A percentile compares a stretch with the other conserved stretches of the same genome.
phyloP scores from a whole-genome alignment of 2,329 filamentous ascomycete genomes.

The Fusarium avenaceum region DNA sequence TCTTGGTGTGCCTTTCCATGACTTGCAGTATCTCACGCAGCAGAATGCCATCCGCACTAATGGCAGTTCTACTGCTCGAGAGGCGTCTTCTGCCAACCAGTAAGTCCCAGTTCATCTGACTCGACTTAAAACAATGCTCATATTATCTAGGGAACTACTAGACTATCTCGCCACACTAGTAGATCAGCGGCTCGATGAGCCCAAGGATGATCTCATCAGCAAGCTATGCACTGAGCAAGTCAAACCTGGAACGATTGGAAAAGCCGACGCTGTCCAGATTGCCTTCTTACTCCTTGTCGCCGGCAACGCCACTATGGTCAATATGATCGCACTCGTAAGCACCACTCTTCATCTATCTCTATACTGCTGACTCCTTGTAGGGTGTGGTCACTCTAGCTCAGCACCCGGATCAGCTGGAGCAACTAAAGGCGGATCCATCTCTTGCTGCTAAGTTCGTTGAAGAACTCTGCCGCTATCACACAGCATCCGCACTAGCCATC shows the following conservation, averaged over 20 bases:
- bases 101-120: constrained; percentile 26
- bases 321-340: constrained; percentile 62
- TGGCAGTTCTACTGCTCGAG: constrained; percentile 61
- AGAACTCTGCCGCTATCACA: constrained; percentile 64
- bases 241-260: constrained; percentile 55
- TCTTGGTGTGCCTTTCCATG: constrained; percentile 62
- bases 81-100: constrained; percentile 61
- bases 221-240: constrained; percentile 59
- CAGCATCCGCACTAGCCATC: constrained; percentile 61
- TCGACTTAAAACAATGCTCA: not conserved
- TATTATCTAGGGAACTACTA: constrained; percentile 55
- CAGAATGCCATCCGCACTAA: constrained; percentile 62
- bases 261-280: constrained; percentile 60
- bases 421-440: constrained; percentile 57
- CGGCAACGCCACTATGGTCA: constrained; percentile 66
- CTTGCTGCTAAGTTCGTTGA: constrained; percentile 59
- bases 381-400: constrained; percentile 61
- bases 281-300: constrained; percentile 65
- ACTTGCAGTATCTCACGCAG: constrained; percentile 61
- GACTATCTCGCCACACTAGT: constrained; percentile 61
- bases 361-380: constrained; percentile 29
- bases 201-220: constrained; percentile 62
- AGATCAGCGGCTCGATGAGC: constrained; percentile 55
- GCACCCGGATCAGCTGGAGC: constrained; percentile 58
- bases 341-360: accelerated